Percentiles rank a stretch among this genome's conserved stretches.
phyloP scores from a whole-genome alignment of 257 asterid species.

The Solanum clarkiae region DNA sequence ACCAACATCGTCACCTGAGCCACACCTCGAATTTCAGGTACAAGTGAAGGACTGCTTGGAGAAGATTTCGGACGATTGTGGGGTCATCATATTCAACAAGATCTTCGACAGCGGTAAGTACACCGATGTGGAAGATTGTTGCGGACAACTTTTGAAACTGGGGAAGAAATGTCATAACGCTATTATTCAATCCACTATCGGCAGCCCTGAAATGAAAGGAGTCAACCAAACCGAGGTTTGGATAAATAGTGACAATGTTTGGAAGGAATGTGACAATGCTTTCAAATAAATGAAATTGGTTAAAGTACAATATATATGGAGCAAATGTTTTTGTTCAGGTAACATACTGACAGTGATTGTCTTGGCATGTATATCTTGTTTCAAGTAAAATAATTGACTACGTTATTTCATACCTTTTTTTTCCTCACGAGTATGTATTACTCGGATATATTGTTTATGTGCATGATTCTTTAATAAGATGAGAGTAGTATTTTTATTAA shows the following conservation, averaged over 20 bases:
- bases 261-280: not conserved
- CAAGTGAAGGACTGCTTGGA: not conserved
- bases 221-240: not conserved
- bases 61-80: not conserved
- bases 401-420: too few species aligned
- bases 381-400: too few species aligned
- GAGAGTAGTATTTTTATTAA: too few species aligned
- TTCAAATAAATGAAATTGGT: too few species aligned
- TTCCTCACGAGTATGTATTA: too few species aligned
- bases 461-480: too few species aligned
- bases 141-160: not conserved
- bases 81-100: not conserved
- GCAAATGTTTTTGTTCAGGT: too few species aligned
- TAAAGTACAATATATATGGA: too few species aligned
- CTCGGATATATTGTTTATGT: too few species aligned
- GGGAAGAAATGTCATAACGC: not conserved
- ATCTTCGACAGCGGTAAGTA: not conserved
- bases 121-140: not conserved
- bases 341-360: too few species aligned
- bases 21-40: not conserved
- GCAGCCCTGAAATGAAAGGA: not conserved
- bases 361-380: too few species aligned
- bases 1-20: not conserved
- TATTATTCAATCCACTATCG: not conserved
- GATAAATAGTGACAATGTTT: not conserved